phyloP scores from a whole-genome alignment of 129 eudicot genomes.

The Artemisia annua region DNA sequence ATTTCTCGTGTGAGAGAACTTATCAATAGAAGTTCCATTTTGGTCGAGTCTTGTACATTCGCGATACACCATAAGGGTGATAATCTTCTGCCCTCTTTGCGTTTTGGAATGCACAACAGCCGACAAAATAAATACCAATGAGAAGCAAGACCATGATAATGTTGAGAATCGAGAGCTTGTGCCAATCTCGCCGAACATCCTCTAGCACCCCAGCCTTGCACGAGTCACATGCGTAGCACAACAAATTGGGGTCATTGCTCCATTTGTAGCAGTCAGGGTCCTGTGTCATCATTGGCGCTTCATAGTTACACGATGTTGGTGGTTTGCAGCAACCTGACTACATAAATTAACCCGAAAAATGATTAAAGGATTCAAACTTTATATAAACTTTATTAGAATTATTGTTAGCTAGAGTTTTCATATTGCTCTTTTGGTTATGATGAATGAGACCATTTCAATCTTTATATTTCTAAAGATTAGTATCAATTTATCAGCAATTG shows the following conservation, averaged over 20 bases:
- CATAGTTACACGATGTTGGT: slow-evolving; percentile 76
- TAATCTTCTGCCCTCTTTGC: slow-evolving; percentile 60
- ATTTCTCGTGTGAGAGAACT: not conserved
- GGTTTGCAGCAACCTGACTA: slow-evolving; percentile 99
- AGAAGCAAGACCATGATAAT: slow-evolving; percentile 66
- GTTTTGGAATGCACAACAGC: slow-evolving; percentile 87
- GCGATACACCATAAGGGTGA: slow-evolving; percentile 52
- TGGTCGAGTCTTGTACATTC: slow-evolving; percentile 72
- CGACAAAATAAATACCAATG: slow-evolving; percentile 72
- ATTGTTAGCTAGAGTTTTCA: too few species aligned
- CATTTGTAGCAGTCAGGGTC: slow-evolving; percentile 81
- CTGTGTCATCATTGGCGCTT: slow-evolving; percentile 46
- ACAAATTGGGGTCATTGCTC: slow-evolving; percentile 62
- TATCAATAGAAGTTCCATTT: slow-evolving; percentile 81
- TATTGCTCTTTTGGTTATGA: too few species aligned
- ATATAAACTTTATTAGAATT: not conserved
- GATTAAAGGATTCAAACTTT: slow-evolving; percentile 8
- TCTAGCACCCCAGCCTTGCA: slow-evolving; percentile 98
- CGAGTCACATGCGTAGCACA: slow-evolving; percentile 88
- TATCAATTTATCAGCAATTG: too few species aligned
- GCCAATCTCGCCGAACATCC: slow-evolving; percentile 68
- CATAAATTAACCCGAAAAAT: slow-evolving; percentile 21
- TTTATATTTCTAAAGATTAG: too few species aligned
- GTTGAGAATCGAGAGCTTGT: slow-evolving; percentile 66
- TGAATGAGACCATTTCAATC: too few species aligned